Percentiles rank a stretch among this genome's conserved stretches.
phyloP scores from a whole-genome alignment of 2,329 filamentous ascomycete genomes.

The Monosporascus sp. region DNA sequence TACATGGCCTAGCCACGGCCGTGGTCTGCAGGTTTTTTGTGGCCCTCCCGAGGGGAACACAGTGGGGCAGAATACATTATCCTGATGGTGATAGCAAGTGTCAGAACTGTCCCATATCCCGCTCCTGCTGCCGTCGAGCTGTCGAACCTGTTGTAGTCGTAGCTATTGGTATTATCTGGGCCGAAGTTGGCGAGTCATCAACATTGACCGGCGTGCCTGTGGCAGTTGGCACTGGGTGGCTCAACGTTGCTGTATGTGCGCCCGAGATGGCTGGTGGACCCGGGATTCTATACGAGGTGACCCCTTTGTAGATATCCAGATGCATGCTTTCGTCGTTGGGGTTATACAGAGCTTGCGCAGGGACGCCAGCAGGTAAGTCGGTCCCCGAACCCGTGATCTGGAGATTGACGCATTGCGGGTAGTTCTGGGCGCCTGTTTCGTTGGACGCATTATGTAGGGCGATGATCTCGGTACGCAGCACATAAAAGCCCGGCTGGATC shows the following conservation, averaged over 20 bases:
- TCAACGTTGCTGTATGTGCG: constrained; percentile 7
- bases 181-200: too few relatives aligned
- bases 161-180: too few relatives aligned
- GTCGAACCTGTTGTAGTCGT: too few relatives aligned
- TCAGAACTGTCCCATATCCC: too few relatives aligned
- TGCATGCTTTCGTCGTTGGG: constrained; percentile 19
- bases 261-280: constrained; percentile 17
- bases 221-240: constrained; percentile 18
- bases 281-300: constrained; percentile 20
- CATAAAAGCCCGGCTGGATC: constrained; percentile 43
- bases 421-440: constrained; percentile 41
- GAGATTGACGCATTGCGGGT: constrained; percentile 54
- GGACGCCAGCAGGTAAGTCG: constrained; percentile 13
- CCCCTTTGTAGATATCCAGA: constrained; percentile 17
- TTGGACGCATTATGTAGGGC: constrained; percentile 40
- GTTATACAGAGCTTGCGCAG: constrained; percentile 18
- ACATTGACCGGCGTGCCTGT: constrained; percentile 2
- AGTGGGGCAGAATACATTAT: too few relatives aligned
- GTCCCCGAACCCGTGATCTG: constrained; percentile 44
- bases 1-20: too few relatives aligned
- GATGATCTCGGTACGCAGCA: constrained; percentile 48
- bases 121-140: too few relatives aligned
- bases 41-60: too few relatives aligned
- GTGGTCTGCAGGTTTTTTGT: too few relatives aligned
- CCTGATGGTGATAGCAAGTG: too few relatives aligned